Base-by-base conservation (phyloP, 352 stramenopile species). In the Phytophthora litchii region DNA sequence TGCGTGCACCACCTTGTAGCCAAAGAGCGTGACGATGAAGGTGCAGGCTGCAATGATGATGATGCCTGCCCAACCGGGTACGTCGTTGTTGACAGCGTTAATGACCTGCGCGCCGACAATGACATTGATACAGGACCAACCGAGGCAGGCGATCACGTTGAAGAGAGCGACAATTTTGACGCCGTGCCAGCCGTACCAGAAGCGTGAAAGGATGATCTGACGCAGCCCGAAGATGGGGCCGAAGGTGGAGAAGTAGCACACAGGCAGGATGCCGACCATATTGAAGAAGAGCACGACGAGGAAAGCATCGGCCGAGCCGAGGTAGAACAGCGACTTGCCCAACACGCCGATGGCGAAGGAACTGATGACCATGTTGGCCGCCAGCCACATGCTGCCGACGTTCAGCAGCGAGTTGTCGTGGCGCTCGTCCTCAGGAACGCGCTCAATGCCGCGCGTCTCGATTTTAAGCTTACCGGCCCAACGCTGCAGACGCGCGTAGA, bases 31-130 rank as follows among this genome's bases (percentile, higher is more conserved):
- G n/a, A 78, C 55, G 45, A 76, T 32, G 55, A 81, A 81, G 16
- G 72, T 81, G 51, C 60, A 70, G 16, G 43, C 49, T 10, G 68
- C 19, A 65, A 81, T 81, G 54, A 81, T 78, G 55, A 81, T 59
- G 56, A 81, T 81, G 2, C 68, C 72, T 8, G 54, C 70, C 68
- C 68, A 81, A 23, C 72, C 72, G 9, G 68, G 72, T 19, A 81
- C 62, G 55, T 81, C 61, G 20, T 27, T 64, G 58, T 74, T 81
- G 25, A 81, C 72, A 1, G 72, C 72, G 62, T 81, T 64, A 52
- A 81, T 71, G n/a, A 81, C 60, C 45, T 81, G 54, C 12, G 72
- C 72, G 21, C 72, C 72, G n/a, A 81, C 72, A 35, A 81, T 81
- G 40, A 66, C 56, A 38, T 81, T 81, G 72, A 81, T 67, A 11